Conservation (phyloP, 805 yeast genomes). For the Groenewaldozyma tartarivorans region DNA sequence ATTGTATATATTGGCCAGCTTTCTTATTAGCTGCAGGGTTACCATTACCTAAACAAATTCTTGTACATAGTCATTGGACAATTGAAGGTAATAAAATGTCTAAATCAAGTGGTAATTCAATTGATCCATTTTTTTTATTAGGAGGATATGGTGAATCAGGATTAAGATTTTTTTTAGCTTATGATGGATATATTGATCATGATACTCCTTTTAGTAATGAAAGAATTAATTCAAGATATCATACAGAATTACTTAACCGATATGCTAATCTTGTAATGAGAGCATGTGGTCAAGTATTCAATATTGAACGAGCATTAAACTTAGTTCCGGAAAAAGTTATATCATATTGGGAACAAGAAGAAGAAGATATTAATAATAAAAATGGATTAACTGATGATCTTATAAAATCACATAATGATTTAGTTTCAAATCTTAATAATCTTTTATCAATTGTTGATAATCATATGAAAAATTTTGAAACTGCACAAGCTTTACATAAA, state of each 20-base stretch:
- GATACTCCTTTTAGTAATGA: constrained; percentile 74
- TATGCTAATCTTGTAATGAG: constrained; percentile 73
- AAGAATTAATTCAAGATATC: constrained; percentile 37
- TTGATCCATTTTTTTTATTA: constrained; percentile 70
- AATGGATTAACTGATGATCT: constrained; percentile 3
- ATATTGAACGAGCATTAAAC: constrained; percentile 36
- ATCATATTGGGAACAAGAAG: too few relatives aligned
- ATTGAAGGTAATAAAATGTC: constrained; percentile 89
- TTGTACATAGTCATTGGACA: constrained; percentile 94
- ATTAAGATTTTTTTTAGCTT: constrained; percentile 64
- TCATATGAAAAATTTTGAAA: constrained; percentile 39
- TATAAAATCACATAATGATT: constrained; percentile 9
- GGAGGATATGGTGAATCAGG: constrained; percentile 50
- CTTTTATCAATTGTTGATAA: constrained; percentile 34
- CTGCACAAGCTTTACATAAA: constrained; percentile 43
- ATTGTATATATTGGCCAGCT: constrained; percentile 90
- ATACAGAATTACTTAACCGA: constrained; percentile 58
- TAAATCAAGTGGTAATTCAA: constrained; percentile 85
- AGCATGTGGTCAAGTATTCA: constrained; percentile 61
- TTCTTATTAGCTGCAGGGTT: constrained; percentile 75
- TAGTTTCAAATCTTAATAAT: constrained; percentile 29
- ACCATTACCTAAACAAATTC: constrained; percentile 58
- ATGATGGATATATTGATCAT: constrained; percentile 60
- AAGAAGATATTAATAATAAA: neutral
- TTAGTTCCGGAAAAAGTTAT: neutral